Evolutionary conservation across 2,329 filamentous ascomycete genomes (phyloP).

Genomic region (Paraphoma chrysanthemicola): DNA sequence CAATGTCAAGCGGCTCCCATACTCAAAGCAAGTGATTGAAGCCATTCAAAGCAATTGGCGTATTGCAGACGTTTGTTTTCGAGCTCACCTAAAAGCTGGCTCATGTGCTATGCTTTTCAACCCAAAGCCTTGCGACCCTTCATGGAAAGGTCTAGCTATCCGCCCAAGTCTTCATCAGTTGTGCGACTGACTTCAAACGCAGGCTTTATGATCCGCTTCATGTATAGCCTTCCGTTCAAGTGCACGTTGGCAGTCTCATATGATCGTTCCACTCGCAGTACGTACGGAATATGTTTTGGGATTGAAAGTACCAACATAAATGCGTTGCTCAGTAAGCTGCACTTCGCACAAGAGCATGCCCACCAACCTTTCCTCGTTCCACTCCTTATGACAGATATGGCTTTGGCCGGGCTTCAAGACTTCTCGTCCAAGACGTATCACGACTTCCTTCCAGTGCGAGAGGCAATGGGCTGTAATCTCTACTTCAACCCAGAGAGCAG

Average conservation of each 20-base stretch:
- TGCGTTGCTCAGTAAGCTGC: neutral
- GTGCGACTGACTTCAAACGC: neutral
- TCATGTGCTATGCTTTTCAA: neutral
- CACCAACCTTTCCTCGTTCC: constrained; percentile 2
- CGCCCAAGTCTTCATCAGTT: neutral
- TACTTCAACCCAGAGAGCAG: constrained; percentile 1
- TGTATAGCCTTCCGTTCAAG: neutral
- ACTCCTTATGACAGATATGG: constrained; percentile 3
- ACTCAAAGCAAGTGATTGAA: neutral
- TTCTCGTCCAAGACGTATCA: neutral
- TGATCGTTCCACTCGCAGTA: neutral
- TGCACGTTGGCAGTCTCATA: neutral
- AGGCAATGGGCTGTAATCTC: constrained; percentile 9
- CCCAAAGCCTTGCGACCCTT: neutral
- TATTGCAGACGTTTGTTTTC: neutral
- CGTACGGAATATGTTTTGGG: neutral
- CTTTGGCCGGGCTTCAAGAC: neutral
- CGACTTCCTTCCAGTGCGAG: neutral
- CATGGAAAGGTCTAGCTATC: neutral
- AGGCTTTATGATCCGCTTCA: neutral
- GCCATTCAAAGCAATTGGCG: neutral
- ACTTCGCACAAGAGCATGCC: neutral
- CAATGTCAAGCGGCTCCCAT: neutral
- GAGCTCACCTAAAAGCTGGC: neutral
- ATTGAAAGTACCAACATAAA: neutral